phyloP scores from a whole-genome alignment of 495 filamentous ascomycete species.

The Xylaria acuta region DNA sequence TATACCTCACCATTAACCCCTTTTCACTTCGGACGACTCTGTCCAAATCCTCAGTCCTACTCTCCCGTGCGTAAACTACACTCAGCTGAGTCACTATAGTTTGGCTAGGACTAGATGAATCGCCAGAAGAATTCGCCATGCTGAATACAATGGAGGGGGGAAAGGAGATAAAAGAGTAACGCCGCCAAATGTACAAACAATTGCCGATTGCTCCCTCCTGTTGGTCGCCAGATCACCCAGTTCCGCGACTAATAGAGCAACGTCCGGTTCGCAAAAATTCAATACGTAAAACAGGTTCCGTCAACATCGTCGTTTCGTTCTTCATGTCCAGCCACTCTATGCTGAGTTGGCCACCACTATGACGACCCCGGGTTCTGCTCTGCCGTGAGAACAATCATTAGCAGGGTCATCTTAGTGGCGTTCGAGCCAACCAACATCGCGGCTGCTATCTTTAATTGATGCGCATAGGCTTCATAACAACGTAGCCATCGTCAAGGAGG shows the following conservation, averaged over 20 bases:
- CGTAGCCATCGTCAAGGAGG: slow-evolving; percentile 46
- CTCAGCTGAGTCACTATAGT: not conserved
- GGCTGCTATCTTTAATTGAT: slow-evolving; percentile 40
- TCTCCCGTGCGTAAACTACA: not conserved
- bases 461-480: slow-evolving; percentile 46
- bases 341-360: slow-evolving; percentile 14
- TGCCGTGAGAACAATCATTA: slow-evolving; percentile 37
- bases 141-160: slow-evolving; percentile 9
- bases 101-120: not conserved
- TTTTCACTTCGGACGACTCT: not conserved
- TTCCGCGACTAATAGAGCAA: slow-evolving; percentile 3
- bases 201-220: slow-evolving; percentile 7
- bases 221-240: slow-evolving; percentile 13
- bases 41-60: slow-evolving; percentile 5
- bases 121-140: slow-evolving; percentile 19
- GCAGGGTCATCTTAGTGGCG: slow-evolving; percentile 32
- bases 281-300: slow-evolving; percentile 19
- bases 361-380: slow-evolving; percentile 22
- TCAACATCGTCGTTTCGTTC: slow-evolving; percentile 31
- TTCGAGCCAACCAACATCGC: slow-evolving; percentile 36
- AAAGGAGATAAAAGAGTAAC: slow-evolving; percentile 10
- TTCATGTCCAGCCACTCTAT: slow-evolving; percentile 23
- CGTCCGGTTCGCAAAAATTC: not conserved
- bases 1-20: slow-evolving; percentile 15
- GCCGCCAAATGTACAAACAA: slow-evolving; percentile 25